phyloP scores from a whole-genome alignment of 1,139 yeast species.

The Nematodospora anomalae region DNA sequence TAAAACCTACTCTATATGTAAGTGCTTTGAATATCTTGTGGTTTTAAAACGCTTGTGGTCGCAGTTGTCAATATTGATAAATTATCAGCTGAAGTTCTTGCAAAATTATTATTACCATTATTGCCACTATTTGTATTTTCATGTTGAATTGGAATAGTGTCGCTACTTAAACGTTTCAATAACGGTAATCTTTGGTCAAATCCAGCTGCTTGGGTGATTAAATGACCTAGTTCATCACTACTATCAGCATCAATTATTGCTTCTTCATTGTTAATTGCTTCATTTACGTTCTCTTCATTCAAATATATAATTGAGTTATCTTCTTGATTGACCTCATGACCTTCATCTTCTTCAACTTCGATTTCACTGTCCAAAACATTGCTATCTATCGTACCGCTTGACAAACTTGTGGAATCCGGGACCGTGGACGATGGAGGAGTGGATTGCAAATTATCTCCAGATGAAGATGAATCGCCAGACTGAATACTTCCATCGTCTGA shows the following conservation, averaged over 20 bases:
- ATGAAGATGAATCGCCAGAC: constrained; percentile 2
- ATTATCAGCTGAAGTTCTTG: constrained; percentile 8
- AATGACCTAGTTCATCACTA: constrained; percentile 15
- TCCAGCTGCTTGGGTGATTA: constrained; percentile 22
- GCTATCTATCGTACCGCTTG: constrained; percentile 1
- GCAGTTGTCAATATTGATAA: constrained; percentile 2
- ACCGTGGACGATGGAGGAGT: constrained; percentile 10
- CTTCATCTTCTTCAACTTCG: constrained; percentile 2
- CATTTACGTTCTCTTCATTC: constrained; percentile 6
- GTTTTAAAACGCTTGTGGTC: constrained; percentile 4
- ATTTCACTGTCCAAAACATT: constrained; percentile 1
- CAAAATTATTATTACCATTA: constrained; percentile 1
- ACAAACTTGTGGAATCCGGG: constrained; percentile 9
- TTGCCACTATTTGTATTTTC: too few relatives aligned
- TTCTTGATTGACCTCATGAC: constrained; percentile 3
- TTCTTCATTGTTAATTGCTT: neutral
- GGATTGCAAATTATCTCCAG: constrained; percentile 5
- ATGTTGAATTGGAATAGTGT: constrained; percentile 8
- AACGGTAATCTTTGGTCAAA: constrained; percentile 36
- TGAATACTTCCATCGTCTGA: constrained; percentile 9
- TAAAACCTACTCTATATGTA: constrained; percentile 3
- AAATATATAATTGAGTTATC: constrained; percentile 5
- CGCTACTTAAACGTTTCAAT: constrained; percentile 27
- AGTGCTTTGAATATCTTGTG: constrained; percentile 5
- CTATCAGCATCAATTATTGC: constrained; percentile 7